Conservation (phyloP, 768 basidiomycete genomes). For the Termitomyces sp. region DNA sequence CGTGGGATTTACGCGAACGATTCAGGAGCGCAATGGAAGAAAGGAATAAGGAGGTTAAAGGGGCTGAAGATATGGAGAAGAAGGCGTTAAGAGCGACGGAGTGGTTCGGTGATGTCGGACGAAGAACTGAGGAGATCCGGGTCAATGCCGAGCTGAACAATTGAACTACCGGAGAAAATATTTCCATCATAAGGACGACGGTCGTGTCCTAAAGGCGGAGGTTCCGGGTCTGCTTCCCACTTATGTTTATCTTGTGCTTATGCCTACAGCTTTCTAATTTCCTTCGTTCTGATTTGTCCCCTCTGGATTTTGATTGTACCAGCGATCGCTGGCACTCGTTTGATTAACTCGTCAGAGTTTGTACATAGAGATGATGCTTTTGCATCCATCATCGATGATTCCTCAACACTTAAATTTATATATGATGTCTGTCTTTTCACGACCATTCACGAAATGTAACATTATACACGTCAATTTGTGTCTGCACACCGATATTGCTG, state of each 20-base stretch:
- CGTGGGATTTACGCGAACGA: constrained; percentile 84
- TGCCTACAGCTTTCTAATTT: constrained; percentile 6
- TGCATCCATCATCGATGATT: background rate
- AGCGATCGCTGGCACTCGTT: constrained; percentile 5
- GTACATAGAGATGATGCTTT: constrained; percentile 3
- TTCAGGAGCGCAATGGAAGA: constrained; percentile 82
- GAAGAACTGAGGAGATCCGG: constrained; percentile 41
- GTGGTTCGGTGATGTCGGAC: constrained; percentile 58
- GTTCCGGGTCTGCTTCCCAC: background rate
- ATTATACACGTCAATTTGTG: background rate
- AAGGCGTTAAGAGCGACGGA: constrained; percentile 64
- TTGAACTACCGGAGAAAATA: constrained; percentile 1
- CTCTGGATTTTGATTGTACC: background rate
- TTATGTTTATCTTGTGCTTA: background rate
- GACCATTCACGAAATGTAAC: constrained; percentile 5
- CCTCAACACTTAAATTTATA: background rate
- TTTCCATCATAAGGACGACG: constrained; percentile 5
- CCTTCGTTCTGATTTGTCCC: background rate
- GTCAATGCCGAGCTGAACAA: constrained; percentile 10
- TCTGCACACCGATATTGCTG: no score
- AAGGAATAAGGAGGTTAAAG: constrained; percentile 66
- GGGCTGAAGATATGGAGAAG: constrained; percentile 70
- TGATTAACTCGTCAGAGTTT: background rate
- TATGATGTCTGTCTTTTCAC: background rate
- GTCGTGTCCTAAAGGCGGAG: constrained; percentile 6